Percentiles rank a stretch among this genome's conserved stretches.
Conservation (phyloP, 2,329 filamentous ascomycete species). For the Pseudopithomyces maydicus region DNA sequence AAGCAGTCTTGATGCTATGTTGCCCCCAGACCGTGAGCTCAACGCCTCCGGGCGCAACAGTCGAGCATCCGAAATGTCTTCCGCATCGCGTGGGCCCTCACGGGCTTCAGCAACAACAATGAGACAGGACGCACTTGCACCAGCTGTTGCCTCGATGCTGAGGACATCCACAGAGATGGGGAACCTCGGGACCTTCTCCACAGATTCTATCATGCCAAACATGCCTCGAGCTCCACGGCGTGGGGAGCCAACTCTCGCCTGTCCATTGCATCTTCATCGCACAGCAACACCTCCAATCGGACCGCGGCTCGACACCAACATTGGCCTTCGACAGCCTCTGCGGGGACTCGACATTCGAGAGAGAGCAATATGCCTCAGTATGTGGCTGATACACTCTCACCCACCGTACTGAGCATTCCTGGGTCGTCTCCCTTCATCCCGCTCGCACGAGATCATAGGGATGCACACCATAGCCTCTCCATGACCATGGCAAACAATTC, state of each 20-base stretch:
- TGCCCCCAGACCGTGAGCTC: slow-evolving; percentile 50
- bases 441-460: slow-evolving; percentile 29
- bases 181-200: slow-evolving; percentile 49
- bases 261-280: slow-evolving; percentile 44
- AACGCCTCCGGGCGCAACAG: slow-evolving; percentile 54
- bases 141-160: slow-evolving; percentile 56
- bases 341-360: slow-evolving; percentile 45
- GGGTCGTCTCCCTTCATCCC: slow-evolving; percentile 37
- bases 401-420: slow-evolving; percentile 36
- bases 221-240: slow-evolving; percentile 43
- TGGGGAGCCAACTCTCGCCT: slow-evolving; percentile 40
- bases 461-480: slow-evolving; percentile 50
- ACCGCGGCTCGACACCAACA: slow-evolving; percentile 39
- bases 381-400: slow-evolving; percentile 43
- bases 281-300: slow-evolving; percentile 49
- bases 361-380: slow-evolving; percentile 51
- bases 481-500: slow-evolving; percentile 44
- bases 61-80: slow-evolving; percentile 53
- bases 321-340: slow-evolving; percentile 48
- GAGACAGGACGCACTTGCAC: slow-evolving; percentile 39
- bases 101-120: slow-evolving; percentile 29
- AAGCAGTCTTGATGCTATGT: slow-evolving; percentile 45
- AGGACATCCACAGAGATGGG: slow-evolving; percentile 56
- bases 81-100: slow-evolving; percentile 39
- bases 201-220: slow-evolving; percentile 44